A percentile compares a stretch with the other conserved stretches of the same genome.
Conservation (phyloP, 192 early-diverging fungal genomes). For the Coemansia sp. region DNA sequence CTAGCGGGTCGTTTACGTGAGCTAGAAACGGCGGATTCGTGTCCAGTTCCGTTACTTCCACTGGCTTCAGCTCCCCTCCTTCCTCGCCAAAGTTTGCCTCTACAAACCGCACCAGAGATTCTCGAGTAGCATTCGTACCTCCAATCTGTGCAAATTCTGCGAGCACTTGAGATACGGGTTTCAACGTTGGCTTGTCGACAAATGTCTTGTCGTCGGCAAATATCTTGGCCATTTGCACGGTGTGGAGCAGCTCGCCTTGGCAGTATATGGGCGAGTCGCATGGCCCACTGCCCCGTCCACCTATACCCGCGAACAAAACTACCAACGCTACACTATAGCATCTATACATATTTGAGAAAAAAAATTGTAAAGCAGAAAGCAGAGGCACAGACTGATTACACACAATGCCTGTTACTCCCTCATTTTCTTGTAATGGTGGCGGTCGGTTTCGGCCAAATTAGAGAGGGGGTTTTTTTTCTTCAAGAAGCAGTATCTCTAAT, state of each 20-base stretch:
- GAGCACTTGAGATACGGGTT: slow-evolving; percentile 56
- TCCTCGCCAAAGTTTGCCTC: slow-evolving; percentile 56
- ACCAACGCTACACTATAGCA: slow-evolving; percentile 1
- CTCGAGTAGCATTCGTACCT: slow-evolving; percentile 26
- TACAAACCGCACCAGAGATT: slow-evolving; percentile 54
- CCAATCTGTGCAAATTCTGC: slow-evolving; percentile 53
- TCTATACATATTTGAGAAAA: neutral
- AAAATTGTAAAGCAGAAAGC: too few relatives aligned
- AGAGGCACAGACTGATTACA: too few relatives aligned
- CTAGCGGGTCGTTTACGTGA: slow-evolving; percentile 43
- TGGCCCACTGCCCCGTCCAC: neutral
- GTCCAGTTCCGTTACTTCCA: slow-evolving; percentile 38
- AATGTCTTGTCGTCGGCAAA: slow-evolving; percentile 73
- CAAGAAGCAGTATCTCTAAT: too few relatives aligned
- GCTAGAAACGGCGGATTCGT: slow-evolving; percentile 47
- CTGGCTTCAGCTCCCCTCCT: slow-evolving; percentile 53
- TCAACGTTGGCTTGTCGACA: slow-evolving; percentile 66
- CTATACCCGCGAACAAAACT: neutral
- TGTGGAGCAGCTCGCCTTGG: slow-evolving; percentile 58
- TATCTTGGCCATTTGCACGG: slow-evolving; percentile 60
- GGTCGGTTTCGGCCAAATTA: neutral
- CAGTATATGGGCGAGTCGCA: slow-evolving; percentile 73
- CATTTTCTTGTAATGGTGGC: neutral
- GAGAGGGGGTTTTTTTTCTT: too few relatives aligned
- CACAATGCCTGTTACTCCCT: too few relatives aligned